phyloP scores from a whole-genome alignment of 306 rosid species.

The Abrus pulchellus region DNA sequence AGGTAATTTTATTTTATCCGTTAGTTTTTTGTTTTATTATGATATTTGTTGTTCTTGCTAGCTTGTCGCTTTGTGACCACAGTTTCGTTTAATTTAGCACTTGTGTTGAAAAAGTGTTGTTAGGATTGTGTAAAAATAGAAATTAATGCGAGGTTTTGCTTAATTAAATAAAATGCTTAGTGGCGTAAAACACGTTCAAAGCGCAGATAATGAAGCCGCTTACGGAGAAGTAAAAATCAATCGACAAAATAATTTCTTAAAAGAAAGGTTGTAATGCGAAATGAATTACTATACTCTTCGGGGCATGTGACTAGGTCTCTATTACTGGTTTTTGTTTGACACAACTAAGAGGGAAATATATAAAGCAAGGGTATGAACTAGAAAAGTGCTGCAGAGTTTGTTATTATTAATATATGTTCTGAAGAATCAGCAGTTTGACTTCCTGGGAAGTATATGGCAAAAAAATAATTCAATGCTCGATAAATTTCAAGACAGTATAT shows the following conservation, averaged over 20 bases:
- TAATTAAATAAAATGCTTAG: background rate
- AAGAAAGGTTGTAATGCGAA: constrained; percentile 5
- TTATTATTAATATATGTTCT: constrained; percentile 15
- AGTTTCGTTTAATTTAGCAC: background rate
- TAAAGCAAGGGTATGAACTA: background rate
- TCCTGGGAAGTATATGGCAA: background rate
- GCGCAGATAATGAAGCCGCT: background rate
- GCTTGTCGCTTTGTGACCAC: constrained; percentile 12
- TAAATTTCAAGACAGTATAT: background rate
- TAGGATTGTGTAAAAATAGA: background rate
- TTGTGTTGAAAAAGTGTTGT: background rate
- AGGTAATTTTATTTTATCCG: constrained; percentile 55
- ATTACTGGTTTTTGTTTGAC: background rate
- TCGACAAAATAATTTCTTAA: background rate
- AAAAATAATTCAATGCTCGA: background rate
- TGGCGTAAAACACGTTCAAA: background rate
- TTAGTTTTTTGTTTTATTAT: background rate
- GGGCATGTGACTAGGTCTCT: background rate
- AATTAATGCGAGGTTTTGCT: background rate
- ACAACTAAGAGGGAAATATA: background rate
- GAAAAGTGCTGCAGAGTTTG: constrained; percentile 21
- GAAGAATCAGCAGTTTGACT: constrained; percentile 23
- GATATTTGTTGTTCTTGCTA: constrained; percentile 3
- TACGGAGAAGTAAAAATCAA: background rate
- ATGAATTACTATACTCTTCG: background rate